Percentiles rank a stretch among this genome's conserved stretches.
These are phyloP conservation scores for Paracoccidioides lutzii DNA, from an alignment of 2,329 filamentous ascomycete genomes.

Conservation along the genomic window DNA sequence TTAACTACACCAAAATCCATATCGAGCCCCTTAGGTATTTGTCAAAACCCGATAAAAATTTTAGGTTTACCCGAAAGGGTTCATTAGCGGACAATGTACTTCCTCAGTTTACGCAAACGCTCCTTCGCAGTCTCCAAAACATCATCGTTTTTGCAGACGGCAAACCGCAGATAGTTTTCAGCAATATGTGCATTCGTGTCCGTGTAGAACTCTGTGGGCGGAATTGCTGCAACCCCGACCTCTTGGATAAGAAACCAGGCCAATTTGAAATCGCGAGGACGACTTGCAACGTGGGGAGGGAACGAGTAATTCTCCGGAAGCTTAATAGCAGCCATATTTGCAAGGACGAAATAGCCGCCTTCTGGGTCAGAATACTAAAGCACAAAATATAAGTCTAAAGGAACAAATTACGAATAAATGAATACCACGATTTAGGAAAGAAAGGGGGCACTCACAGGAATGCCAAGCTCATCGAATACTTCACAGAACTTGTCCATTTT, in stretches of 20 bases:
- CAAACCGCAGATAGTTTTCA: conserved; percentile 88
- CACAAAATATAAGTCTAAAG: conserved; percentile 3
- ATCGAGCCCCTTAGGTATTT: not conserved
- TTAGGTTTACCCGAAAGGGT: not conserved
- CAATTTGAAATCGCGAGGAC: conserved; percentile 87
- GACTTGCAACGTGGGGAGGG: conserved; percentile 71
- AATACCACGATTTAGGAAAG: not conserved
- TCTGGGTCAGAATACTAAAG: conserved; percentile 71
- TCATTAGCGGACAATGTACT: conserved; percentile 42
- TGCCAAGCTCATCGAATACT: conserved; percentile 59
- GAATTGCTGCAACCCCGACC: conserved; percentile 87
- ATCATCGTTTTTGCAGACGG: conserved; percentile 88
- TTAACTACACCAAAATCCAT: not conserved
- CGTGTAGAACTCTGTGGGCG: conserved; percentile 94
- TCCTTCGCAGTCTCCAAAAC: conserved; percentile 70
- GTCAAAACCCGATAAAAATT: not conserved
- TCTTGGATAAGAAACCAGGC: conserved; percentile 96
- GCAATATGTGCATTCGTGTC: conserved; percentile 69
- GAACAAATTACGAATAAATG: not conserved
- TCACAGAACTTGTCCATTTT: conserved; percentile 83
- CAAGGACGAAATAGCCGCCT: conserved; percentile 93
- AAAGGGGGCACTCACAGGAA: conserved; percentile 40
- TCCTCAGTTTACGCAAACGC: conserved; percentile 57
- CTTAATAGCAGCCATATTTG: conserved; percentile 79
- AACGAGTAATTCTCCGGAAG: conserved; percentile 76